Percentiles rank a stretch among this genome's conserved stretches.
Conservation (phyloP, 768 basidiomycete species). For the Coprinellus aureogranulatus region DNA sequence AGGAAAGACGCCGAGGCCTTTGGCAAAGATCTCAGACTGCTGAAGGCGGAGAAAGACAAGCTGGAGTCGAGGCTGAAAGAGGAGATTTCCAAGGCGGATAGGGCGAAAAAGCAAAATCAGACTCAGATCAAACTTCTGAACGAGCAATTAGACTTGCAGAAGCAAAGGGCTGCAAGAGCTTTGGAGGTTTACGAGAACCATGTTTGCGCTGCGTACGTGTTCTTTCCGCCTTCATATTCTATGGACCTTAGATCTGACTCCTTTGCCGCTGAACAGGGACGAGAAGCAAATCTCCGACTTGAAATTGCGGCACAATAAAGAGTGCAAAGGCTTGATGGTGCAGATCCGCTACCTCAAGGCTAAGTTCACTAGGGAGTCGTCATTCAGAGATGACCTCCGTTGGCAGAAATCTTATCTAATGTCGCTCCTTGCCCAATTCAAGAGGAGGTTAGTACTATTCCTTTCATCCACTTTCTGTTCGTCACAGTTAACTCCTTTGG, state of each 20-base stretch:
- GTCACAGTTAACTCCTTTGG: constrained; percentile 9
- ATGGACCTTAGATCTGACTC: not conserved
- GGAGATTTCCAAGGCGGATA: constrained; percentile 55
- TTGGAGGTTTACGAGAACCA: constrained; percentile 52
- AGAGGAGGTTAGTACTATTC: constrained; percentile 58
- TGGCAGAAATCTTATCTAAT: constrained; percentile 91
- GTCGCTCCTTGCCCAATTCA: constrained; percentile 63
- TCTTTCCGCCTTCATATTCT: not conserved
- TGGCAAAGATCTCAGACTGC: constrained; percentile 69
- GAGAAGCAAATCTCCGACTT: constrained; percentile 51
- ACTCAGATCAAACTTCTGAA: constrained; percentile 63
- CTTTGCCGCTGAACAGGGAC: constrained; percentile 37
- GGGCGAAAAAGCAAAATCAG: constrained; percentile 64
- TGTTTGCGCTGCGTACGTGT: constrained; percentile 57
- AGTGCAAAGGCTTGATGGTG: constrained; percentile 87
- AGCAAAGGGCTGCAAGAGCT: constrained; percentile 44
- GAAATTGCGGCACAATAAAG: constrained; percentile 71
- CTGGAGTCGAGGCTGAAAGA: constrained; percentile 53
- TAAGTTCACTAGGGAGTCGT: constrained; percentile 82
- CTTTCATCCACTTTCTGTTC: not conserved
- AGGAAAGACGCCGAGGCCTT: constrained; percentile 74
- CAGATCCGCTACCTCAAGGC: constrained; percentile 92
- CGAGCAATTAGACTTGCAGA: constrained; percentile 61
- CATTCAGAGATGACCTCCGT: constrained; percentile 69
- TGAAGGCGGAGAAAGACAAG: constrained; percentile 67